Base-by-base conservation (phyloP, 2,329 filamentous ascomycete genomes). In the Colletotrichum scovillei region DNA sequence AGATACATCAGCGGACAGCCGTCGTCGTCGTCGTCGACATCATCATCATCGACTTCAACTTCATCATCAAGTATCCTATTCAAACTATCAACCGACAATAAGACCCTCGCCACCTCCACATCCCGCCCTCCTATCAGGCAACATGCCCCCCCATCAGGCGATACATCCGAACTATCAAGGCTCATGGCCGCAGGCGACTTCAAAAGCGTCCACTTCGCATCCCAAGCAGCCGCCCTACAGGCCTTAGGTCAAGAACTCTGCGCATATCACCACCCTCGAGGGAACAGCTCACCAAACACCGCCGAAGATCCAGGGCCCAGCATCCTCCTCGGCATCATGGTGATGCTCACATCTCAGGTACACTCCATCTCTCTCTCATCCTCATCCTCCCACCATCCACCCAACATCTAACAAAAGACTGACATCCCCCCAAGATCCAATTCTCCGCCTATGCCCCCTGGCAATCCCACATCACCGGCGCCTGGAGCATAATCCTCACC, bases 381-480 rank as follows among this genome's bases (percentile, higher is more conserved):
- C 42, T 49, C 19, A 12, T 9, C 42, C n/a, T 8, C 19, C 7
- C 3, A 19, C n/a, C 42, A n/a, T 11, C 1, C 42, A 19, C 42
- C 42, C 42, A 19, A n/a, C 19, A 32, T 3, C 7, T 19, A 7
- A n/a, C 19, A 16, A 14, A 30, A 14, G 0, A 19, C 5, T 30
- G 11, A 63, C 11, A 4, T 4, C 14, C 5, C 5, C 11, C 19
- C 4, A 22, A 72, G 65, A 60, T 69, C 4, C 59, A 69, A 5
- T 69, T 60, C 46, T 64, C 53, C 1, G 70, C 70, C 5, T 64
- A 65, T 26, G 70, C 66, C 1, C 66, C 70, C 0, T 69, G 70
- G 66, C 59, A 69, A 30, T 16, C 30, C 3, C 59, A 73, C 19
- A 9, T 69, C 5, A 12, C 63, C 16, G 70, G 60, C 0, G 66